Base-by-base conservation (phyloP, 2,329 filamentous ascomycete genomes). In the Phaeophleospora eucalypticola region DNA sequence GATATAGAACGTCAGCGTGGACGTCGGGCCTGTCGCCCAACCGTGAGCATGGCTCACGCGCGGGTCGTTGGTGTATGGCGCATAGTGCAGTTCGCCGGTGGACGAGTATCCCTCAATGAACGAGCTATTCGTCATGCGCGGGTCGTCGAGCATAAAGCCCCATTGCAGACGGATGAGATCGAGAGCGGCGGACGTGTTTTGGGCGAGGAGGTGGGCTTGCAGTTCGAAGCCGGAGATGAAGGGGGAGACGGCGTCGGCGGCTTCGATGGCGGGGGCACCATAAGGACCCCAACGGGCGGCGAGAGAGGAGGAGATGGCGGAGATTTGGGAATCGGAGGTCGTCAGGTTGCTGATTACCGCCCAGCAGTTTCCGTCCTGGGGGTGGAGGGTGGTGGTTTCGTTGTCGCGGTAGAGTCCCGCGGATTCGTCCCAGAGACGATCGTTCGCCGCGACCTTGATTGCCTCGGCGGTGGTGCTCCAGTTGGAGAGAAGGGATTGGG, bases 81-180 rank as follows among this genome's bases (percentile, higher is more conserved):
- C 70, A 43, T 79, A 78, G 49, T 73, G 71, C 15, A 78, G 56
- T 2, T 64, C 61, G 1, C 76, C 76, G 27, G 71, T 67, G 0
- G 66, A 69, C 1, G 66, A 62, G 43, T 76, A 78, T 0, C 76
- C 75, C 55, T 78, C 76, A 44, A 76, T 73, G 41, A 77, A 77
- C 0, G 74, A 76, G 0, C 66, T 70, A 38, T 78, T 74, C 1
- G 75, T 79, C 72, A 78, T 77, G 29, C 73, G 66, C 0, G 73
- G 69, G 45, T 77, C 72, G 14, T 77, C 67, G 4, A 80, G 69
- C 76, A 80, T 79, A 54, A 76, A 80, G 17, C 60, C 61, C 75
- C 76, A 80, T 58, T 74, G 69, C 2, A 72, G 51, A 4, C 70
- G 59, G 51, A 76, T 73, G 3, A 77, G 59, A 2, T 64, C 71